phyloP scores from a whole-genome alignment of 352 stramenopile genomes.

The Phytophthora citrophthora region DNA sequence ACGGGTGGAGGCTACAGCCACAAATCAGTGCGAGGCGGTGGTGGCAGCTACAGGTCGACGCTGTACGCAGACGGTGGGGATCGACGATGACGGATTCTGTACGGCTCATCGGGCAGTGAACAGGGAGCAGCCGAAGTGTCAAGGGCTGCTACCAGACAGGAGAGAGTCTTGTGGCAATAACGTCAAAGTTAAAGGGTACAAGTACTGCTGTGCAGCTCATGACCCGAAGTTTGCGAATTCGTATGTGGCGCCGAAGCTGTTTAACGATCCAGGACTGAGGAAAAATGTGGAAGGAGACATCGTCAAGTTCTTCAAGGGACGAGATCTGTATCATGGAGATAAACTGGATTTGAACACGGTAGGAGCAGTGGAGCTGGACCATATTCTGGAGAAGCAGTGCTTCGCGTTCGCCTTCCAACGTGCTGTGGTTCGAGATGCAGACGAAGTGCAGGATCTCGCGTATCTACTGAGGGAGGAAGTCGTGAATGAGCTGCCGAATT shows the following conservation, averaged over 20 bases:
- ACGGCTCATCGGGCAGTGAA: conserved; percentile 23
- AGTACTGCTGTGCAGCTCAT: conserved; percentile 49
- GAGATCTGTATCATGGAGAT: conserved; percentile 51
- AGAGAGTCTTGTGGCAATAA: conserved; percentile 24
- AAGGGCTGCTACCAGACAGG: conserved; percentile 13
- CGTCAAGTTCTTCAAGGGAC: conserved; percentile 27
- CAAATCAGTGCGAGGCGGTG: conserved; percentile 10
- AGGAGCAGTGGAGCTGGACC: conserved; percentile 40
- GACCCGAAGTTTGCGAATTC: conserved; percentile 21
- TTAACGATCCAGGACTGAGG: conserved; percentile 34
- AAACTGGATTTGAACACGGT: conserved; percentile 35
- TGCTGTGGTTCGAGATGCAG: conserved; percentile 20
- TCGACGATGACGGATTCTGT: conserved; percentile 38
- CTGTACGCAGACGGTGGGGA: conserved; percentile 33
- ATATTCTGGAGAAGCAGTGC: conserved; percentile 60
- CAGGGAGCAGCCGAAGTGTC: conserved; percentile 20
- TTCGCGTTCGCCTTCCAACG: conserved; percentile 45
- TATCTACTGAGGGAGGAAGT: conserved; percentile 34
- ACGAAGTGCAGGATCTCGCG: conserved; percentile 26
- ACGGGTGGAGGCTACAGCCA: conserved; percentile 6
- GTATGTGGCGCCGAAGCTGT: conserved; percentile 43
- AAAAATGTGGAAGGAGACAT: conserved; percentile 28
- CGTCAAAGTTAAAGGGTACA: conserved; percentile 32
- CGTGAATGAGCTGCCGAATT: conserved; percentile 42
- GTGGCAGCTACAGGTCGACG: neutral